A percentile compares a stretch with the other conserved stretches of the same genome.
These are phyloP conservation scores for Globisporangium sylvaticum DNA, from an alignment of 352 stramenopile genomes.

Conservation along the genomic window DNA sequence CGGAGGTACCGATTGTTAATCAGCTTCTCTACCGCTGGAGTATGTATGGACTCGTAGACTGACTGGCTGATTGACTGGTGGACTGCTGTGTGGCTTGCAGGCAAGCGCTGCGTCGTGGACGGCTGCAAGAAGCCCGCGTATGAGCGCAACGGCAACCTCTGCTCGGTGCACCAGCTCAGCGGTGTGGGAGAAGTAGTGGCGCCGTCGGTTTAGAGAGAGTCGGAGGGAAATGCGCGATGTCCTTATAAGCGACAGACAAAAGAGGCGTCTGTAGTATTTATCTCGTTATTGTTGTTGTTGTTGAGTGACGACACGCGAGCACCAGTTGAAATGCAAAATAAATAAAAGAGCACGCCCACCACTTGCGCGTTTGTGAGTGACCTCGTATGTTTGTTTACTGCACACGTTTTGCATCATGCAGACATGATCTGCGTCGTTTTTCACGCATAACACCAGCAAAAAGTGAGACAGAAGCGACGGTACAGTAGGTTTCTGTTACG, in stretches of 20 bases:
- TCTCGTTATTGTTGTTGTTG: background rate
- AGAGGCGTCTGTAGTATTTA: background rate
- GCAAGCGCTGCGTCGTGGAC: constrained; percentile 42
- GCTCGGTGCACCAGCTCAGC: constrained; percentile 27
- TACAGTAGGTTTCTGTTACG: background rate
- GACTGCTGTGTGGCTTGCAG: constrained; percentile 11
- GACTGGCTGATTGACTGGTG: background rate
- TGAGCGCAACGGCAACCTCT: constrained; percentile 44
- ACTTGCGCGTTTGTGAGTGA: background rate
- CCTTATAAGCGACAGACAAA: background rate
- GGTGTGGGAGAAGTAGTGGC: background rate
- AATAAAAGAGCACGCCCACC: background rate
- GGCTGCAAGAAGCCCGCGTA: constrained; percentile 51
- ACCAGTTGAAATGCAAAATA: background rate
- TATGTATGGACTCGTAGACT: background rate
- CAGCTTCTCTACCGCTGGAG: background rate
- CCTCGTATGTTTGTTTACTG: background rate
- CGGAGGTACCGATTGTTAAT: constrained; percentile 38
- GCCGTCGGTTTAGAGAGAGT: background rate
- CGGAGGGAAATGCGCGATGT: background rate
- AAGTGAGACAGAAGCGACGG: no score
- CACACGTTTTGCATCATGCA: no score
- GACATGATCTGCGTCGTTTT: no score
- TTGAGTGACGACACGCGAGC: background rate
- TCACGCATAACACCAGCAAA: no score